Base-by-base conservation (phyloP, 2,329 filamentous ascomycete species). In the Claviceps citrina region DNA sequence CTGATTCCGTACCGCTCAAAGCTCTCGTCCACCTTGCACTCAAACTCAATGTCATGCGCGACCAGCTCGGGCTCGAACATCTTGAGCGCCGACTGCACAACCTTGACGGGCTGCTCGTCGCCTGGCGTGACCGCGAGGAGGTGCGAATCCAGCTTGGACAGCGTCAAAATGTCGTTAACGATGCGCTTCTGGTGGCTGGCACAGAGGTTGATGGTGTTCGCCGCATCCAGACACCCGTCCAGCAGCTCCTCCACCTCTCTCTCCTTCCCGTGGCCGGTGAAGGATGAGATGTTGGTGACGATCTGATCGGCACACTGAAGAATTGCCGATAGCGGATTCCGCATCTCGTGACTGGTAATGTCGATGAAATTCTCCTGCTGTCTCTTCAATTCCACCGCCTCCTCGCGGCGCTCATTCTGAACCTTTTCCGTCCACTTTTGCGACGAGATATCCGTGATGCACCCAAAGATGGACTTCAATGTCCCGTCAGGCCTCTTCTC, bases 391-490 rank as follows among this genome's bases (percentile, higher is more conserved):
- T 89, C 81, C 2, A 87, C 74, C 0, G 84, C 85, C 54, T 91
- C 84, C 51, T 87, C 75, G 51, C 83, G 80, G 43, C 83, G 76
- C 33, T 78, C 71, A 50, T 73, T 84, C 56, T 93, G 83, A 26
- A 85, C 76, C 35, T 79, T 77, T 57, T 93, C 84, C 1, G 84
- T 84, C 67, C 79, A 80, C 56, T 93, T 93, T 54, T 91, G 83
- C 40, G 81, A 74, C 15, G 81, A 85, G 47, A 93, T 93, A 52
- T 93, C 84, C 0, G 84, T 89, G 38, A 93, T 79, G 52, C 78
- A 82, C 39, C 81, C 82, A 49, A 87, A 86, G 3, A 86, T 78
- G 45, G 78, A 76, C 60, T 84, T 84, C 38, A 86, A 66, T 22
- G 65, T 62, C 3, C 79, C 81, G 22, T 73, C 62, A 1, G 66